These are phyloP conservation scores for Malassezia restricta DNA, from an alignment of 1,284 basidiomycete species.

Conservation along the genomic window DNA sequence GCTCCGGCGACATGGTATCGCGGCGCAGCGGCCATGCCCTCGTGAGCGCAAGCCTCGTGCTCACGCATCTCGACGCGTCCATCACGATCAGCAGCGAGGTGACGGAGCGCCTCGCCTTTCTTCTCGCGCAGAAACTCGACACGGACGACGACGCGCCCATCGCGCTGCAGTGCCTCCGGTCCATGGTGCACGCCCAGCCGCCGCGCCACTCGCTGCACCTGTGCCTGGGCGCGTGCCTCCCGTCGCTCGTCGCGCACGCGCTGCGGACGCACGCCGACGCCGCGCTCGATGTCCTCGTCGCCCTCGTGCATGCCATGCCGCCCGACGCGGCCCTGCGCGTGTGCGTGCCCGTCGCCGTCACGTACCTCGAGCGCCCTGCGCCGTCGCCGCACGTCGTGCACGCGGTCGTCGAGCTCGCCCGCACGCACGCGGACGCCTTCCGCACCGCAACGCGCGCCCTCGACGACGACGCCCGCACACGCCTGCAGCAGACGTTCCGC, in stretches of 20 bases:
- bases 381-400: neutral
- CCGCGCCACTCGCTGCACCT: slow-evolving; percentile 54
- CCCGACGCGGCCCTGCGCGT: neutral
- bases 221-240: slow-evolving; percentile 62
- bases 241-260: slow-evolving; percentile 61
- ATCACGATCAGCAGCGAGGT: slow-evolving; percentile 3
- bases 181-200: slow-evolving; percentile 54
- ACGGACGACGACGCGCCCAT: slow-evolving; percentile 54
- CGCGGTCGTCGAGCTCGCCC: slow-evolving; percentile 60
- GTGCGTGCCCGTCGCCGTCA: neutral
- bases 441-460: slow-evolving; percentile 70
- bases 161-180: slow-evolving; percentile 75
- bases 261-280: slow-evolving; percentile 49
- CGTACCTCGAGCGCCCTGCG: neutral
- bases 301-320: slow-evolving; percentile 49
- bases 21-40: neutral
- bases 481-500: slow-evolving; percentile 5
- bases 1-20: slow-evolving; percentile 55
- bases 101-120: slow-evolving; percentile 8
- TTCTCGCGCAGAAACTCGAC: slow-evolving; percentile 6
- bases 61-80: slow-evolving; percentile 2
- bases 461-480: neutral
- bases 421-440: slow-evolving; percentile 63
- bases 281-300: slow-evolving; percentile 61
- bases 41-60: neutral